Evolutionary conservation across 257 asterid species (phyloP).

Genomic region (Lavandula angustifolia): DNA sequence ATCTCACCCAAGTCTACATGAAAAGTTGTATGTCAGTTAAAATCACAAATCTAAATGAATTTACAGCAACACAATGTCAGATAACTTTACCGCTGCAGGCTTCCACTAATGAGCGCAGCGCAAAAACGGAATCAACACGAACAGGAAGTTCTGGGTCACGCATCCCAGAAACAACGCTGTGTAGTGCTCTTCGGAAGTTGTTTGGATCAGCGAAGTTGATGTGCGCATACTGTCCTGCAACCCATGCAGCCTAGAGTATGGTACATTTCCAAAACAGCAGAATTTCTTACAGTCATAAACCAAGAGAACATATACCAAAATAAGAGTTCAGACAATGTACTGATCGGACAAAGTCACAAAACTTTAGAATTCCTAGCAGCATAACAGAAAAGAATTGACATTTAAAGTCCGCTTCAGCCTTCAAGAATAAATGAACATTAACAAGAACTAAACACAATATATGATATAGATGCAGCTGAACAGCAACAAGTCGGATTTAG

Average conservation of each 20-base stretch:
- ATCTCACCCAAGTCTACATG: conserved; percentile 74
- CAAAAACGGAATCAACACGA: conserved; percentile 97
- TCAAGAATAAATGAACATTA: background rate
- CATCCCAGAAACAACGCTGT: conserved; percentile 94
- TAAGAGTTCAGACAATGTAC: conserved; percentile 4
- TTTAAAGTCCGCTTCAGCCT: background rate
- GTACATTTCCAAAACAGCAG: conserved; percentile 21
- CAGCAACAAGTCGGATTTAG: background rate
- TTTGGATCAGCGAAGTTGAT: conserved; percentile 75
- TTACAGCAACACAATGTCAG: conserved; percentile 15
- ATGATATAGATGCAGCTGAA: background rate
- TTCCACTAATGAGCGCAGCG: conserved; percentile 90
- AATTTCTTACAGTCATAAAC: conserved; percentile 21
- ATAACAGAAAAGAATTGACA: background rate
- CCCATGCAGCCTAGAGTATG: conserved; percentile 93
- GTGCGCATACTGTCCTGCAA: conserved; percentile 98
- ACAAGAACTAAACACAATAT: conserved; percentile 1
- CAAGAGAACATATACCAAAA: background rate
- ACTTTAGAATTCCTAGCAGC: background rate
- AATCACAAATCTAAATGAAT: conserved; percentile 20
- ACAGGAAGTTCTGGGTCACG: conserved; percentile 98
- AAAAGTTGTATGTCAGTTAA: conserved; percentile 17
- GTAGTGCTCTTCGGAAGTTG: conserved; percentile 86
- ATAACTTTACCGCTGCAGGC: conserved; percentile 79
- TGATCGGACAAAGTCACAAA: background rate